Conservation (phyloP, 23 red algal genomes). For the Gracilaria gracilis region DNA sequence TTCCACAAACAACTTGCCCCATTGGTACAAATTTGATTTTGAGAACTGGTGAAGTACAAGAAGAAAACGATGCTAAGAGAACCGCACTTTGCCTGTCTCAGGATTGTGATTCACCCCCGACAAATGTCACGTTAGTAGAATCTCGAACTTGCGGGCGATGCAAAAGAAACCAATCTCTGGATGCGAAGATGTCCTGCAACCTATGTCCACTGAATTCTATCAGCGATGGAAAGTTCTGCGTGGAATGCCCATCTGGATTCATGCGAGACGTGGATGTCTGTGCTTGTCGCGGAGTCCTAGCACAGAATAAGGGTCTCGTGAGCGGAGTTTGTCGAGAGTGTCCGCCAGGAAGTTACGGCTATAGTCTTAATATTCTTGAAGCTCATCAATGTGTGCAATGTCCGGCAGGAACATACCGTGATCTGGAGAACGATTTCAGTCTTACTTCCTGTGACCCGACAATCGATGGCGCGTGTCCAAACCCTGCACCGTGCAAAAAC, state of each 20-base stretch:
- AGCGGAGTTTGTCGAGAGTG: not conserved
- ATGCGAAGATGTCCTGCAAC: not conserved
- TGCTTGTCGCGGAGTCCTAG: conserved; percentile 12
- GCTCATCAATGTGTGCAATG: conserved; percentile 2
- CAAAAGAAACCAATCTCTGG: not conserved
- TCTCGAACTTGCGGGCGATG: conserved; percentile 5
- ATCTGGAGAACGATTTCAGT: not conserved
- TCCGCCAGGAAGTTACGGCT: conserved; percentile 4
- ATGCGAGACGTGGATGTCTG: conserved; percentile 5
- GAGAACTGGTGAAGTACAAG: not conserved
- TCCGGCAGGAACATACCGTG: conserved; percentile 10
- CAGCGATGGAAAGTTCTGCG: conserved; percentile 27
- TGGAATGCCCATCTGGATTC: not conserved
- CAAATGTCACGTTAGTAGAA: not conserved
- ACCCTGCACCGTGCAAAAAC: conserved; percentile 1
- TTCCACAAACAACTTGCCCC: conserved; percentile 2
- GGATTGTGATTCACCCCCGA: not conserved
- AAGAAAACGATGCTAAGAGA: too few species aligned
- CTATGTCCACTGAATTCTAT: not conserved
- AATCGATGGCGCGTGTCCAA: not conserved
- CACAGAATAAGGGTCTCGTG: conserved; percentile 22
- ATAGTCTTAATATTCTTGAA: not conserved
- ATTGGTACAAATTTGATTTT: not conserved
- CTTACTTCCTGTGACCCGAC: not conserved
- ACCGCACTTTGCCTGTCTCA: not conserved